These are phyloP conservation scores for Populus nigra DNA, from an alignment of 345 rosid genomes.

Conservation along the genomic window DNA sequence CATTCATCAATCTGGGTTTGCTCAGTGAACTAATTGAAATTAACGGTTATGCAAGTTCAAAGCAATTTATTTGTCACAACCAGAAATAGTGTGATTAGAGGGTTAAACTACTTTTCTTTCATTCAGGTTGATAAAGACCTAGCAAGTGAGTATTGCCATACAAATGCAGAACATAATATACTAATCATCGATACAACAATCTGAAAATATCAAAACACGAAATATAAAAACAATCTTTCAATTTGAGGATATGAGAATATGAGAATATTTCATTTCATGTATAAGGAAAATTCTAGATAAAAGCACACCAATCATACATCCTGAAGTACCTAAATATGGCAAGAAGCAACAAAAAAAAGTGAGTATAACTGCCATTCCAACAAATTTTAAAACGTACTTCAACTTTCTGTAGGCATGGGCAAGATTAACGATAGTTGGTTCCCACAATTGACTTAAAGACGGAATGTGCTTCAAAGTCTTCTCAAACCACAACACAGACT, in stretches of 20 bases:
- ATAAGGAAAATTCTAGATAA: background rate
- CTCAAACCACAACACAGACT: constrained; percentile 83
- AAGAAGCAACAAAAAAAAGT: constrained; percentile 8
- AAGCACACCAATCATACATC: background rate
- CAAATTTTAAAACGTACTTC: constrained; percentile 43
- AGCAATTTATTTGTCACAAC: background rate
- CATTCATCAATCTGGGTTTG: background rate
- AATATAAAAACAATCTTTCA: background rate
- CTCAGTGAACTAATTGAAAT: background rate
- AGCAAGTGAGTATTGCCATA: background rate
- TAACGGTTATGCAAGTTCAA: background rate
- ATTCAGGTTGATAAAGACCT: background rate
- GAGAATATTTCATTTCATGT: background rate
- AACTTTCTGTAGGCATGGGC: constrained; percentile 86
- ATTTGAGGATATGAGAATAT: background rate
- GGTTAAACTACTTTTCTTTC: background rate
- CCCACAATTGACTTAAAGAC: constrained; percentile 77
- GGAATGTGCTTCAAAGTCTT: constrained; percentile 82
- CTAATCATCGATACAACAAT: background rate
- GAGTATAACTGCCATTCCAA: constrained; percentile 6
- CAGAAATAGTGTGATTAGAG: background rate
- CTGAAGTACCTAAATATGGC: background rate
- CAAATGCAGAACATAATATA: background rate
- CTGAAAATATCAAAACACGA: background rate
- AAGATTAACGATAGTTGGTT: constrained; percentile 83